phyloP scores from a whole-genome alignment of 768 basidiomycete genomes.

The Kwoniella bestiolae region DNA sequence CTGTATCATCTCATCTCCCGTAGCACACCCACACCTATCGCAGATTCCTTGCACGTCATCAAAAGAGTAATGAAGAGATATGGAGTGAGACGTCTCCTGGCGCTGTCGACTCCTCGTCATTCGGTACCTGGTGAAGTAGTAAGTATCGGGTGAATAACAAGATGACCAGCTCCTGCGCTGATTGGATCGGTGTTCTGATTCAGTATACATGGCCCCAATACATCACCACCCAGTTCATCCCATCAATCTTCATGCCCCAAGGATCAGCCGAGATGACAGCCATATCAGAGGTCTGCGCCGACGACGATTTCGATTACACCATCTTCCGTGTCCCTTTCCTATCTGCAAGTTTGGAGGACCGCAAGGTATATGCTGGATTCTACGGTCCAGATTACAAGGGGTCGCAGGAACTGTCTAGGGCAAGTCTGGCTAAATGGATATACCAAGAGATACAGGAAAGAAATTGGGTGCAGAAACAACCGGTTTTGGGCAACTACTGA shows the following conservation, averaged over 20 bases:
- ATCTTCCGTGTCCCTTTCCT: conserved; percentile 22
- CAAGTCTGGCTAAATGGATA: conserved; percentile 17
- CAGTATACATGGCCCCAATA: conserved; percentile 19
- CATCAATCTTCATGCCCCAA: conserved; percentile 11
- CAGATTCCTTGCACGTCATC: conserved; percentile 10
- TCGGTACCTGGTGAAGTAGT: conserved; percentile 15
- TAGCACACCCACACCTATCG: conserved; percentile 13
- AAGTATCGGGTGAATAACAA: neutral
- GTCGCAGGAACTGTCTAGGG: conserved; percentile 6
- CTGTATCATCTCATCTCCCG: conserved; percentile 12
- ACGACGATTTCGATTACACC: conserved; percentile 18
- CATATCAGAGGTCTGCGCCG: conserved; percentile 6
- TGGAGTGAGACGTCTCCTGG: conserved; percentile 10
- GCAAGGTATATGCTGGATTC: conserved; percentile 8
- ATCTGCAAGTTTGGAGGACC: conserved; percentile 1
- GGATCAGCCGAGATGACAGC: conserved; percentile 18
- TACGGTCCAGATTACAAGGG: conserved; percentile 21
- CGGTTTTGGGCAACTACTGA: conserved; percentile 21
- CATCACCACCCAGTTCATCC: conserved; percentile 18
- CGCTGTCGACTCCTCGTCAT: conserved; percentile 18
- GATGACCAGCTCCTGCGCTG: neutral
- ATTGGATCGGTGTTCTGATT: too few relatives aligned
- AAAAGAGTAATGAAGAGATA: conserved; percentile 18
- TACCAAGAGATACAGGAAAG: conserved; percentile 6
- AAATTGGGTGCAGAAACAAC: conserved; percentile 18